Evolutionary conservation across 176 grass and related monocot species (phyloP), one percentile per base, ranked within the genome.

Genomic region (Juncus effusus): DNA sequence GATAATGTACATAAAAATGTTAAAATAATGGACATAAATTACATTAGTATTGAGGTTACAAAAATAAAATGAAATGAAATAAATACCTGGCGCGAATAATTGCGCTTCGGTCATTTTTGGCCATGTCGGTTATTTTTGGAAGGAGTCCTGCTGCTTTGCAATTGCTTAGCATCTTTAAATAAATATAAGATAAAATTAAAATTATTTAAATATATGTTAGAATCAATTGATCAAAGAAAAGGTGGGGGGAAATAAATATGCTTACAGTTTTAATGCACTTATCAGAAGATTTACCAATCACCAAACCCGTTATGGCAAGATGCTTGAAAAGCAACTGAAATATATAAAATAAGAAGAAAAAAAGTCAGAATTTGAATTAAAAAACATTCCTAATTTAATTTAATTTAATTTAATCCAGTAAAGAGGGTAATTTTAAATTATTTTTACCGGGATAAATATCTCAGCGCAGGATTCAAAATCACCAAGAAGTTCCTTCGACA

Each of bases 211-310:
- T 50, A 62, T 28, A 63, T 38, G n/a, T n/a, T n/a, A n/a, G n/a
- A n/a, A n/a, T n/a, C n/a, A n/a, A 58, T 65, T 65, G 36, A 54
- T 64, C 56, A 39, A 40, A 2, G 16, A 39, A 69, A 69, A 69
- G 1, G 6, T 69, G 7, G 12, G 40, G 74, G 47, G 16, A 53
- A 65, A 51, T 40, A 76, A 47, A 4, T 71, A 62, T 59, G 73
- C 92, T 86, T 82, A 96, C 92, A 61, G 92, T 96, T 91, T 96
- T 96, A 72, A 96, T 91, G 55, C 92, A 96, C 40, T 90, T 88
- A 69, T 96, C 92, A 36, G 92, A 74, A 67, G 92, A 96, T 78
- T 96, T 87, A 44, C 87, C 92, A 59, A 96, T 96, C 54, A 96
- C 87, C 67, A 91, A 87, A 42, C 91, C 92, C 51, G 92, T 96